Base-by-base conservation (phyloP, 352 stramenopile species). In the Phytophthora pistaciae region DNA sequence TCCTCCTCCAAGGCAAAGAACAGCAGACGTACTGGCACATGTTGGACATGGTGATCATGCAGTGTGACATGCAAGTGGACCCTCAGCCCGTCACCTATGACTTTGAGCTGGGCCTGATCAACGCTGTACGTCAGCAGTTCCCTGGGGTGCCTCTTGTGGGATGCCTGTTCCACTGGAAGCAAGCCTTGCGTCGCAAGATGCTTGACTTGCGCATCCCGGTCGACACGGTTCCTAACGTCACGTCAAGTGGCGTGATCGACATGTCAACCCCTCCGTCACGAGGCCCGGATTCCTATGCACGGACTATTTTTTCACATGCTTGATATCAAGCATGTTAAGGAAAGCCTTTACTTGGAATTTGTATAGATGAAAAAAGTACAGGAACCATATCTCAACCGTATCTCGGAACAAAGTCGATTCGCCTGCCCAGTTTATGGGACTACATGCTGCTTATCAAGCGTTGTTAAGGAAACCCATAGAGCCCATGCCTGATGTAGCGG, bases 121-220 rank as follows among this genome's bases (percentile, higher is more conserved):
- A 66, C 27, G 67, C 68, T 3, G 16, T 75, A 1, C 21, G 16
- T 1, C 50, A 75, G 10, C 49, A 64, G 33, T 64, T 67, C 20
- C 56, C 62, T 1, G 3, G 23, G 0, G 50, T 67, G 18, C 53
- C 63, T 14, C 23, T 75, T 3, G 48, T 70, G 0, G 68, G 61
- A 7, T 70, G 50, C n/a, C 50, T 70, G 1, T 64, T 70, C 49
- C 48, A 66, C 46, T 61, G 42, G 56, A 70, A 66, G 8, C 56
- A 29, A 70, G 50, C 38, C 38, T 46, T 75, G 1, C 25, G 56
- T 23, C 48, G 55, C 1, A 67, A 75, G 29, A 66, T 67, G 61
- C 11, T 70, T 4, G 56, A 70, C 13, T 49, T 54, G 8, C 31
- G 56, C 9, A 60, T 71, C 14, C 33, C 48, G 4, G 9, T n/a